Evolutionary conservation across 805 yeast species (phyloP), one percentile per base, ranked within the genome.

Genomic region (Metschnikowia aberdeeniae): DNA sequence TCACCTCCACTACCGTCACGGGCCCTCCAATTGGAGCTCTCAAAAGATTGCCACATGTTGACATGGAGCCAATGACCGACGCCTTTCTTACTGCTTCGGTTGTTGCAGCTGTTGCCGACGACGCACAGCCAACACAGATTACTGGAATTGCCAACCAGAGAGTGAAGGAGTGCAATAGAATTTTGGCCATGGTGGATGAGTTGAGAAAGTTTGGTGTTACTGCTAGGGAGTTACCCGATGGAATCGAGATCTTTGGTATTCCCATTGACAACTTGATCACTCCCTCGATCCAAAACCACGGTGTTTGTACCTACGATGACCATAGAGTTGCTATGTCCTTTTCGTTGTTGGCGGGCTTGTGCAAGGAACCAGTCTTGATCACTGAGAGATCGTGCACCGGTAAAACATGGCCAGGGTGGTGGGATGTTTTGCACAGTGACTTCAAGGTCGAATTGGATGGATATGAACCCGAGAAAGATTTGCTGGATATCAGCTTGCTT

Each of bases 381-480:
- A 80, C 84, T 54, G 97, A 92, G 60, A 81, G 97, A 67, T 79
- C 85, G 22, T 89, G 97, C 62, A 95, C 97, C 1, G 95, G 92
- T 46, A 93, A 93, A 70, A 93, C 99, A 0, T 93, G 99, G 99
- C 99, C 99, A 17, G 98, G 97, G 32, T 93, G 99, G 99, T 93
- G 99, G 99, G 99, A 93, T 67, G 77, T 82, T 30, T 72, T 93
- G 51, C 89, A 82, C 61, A 77, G 85, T 40, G 67, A 75, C 39
- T 79, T 93, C 56, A 76, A 81, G 17, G 84, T 79, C 22, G 57
- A 65, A 9, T 64, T 93, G 31, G 85, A 81, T 57, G 99, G 99
- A 22, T 73, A 73, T 55, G 95, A 86, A 34, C 56, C 63, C 49
- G 46, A 40, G n/a, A 49, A 51, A 8, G 47, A 48, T 38, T 42